phyloP scores from a whole-genome alignment of 2,329 filamentous ascomycete genomes.

The Geosmithia morbida region DNA sequence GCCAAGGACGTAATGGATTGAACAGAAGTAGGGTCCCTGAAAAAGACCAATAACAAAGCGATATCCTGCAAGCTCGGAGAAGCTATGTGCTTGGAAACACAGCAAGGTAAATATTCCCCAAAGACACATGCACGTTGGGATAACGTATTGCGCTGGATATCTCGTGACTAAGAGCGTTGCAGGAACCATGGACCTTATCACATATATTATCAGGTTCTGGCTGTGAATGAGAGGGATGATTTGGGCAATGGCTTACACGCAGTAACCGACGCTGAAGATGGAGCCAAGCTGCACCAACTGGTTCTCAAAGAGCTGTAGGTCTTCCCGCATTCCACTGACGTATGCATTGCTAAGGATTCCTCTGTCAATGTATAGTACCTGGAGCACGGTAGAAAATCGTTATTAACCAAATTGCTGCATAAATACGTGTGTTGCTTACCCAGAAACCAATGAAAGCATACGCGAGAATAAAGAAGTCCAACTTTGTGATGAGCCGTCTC shows the following conservation, averaged over 20 bases:
- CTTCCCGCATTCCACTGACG: conserved; percentile 36
- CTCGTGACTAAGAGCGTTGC: conserved; percentile 35
- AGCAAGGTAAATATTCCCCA: conserved; percentile 44
- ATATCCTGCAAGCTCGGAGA: conserved; percentile 34
- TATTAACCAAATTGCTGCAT: neutral
- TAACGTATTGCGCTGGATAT: conserved; percentile 30
- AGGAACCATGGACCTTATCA: conserved; percentile 16
- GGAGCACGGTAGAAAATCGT: neutral
- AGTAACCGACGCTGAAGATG: conserved; percentile 20
- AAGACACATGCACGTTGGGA: conserved; percentile 33
- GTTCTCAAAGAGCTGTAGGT: conserved; percentile 34
- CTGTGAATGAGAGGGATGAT: neutral
- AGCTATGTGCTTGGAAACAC: conserved; percentile 33
- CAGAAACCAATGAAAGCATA: conserved; percentile 40
- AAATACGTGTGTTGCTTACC: conserved; percentile 30
- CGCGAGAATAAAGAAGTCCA: conserved; percentile 39
- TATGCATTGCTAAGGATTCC: conserved; percentile 32
- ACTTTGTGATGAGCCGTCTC: conserved; percentile 25
- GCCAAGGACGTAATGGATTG: conserved; percentile 21
- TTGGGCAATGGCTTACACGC: conserved; percentile 23
- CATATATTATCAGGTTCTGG: neutral
- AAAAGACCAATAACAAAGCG: conserved; percentile 40
- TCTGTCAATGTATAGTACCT: neutral
- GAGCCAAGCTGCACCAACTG: conserved; percentile 37
- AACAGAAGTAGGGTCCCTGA: conserved; percentile 27